Percentiles rank a stretch among this genome's conserved stretches.
Evolutionary conservation across 2,329 filamentous ascomycete species (phyloP).

Genomic region (Colletotrichum salicis): DNA sequence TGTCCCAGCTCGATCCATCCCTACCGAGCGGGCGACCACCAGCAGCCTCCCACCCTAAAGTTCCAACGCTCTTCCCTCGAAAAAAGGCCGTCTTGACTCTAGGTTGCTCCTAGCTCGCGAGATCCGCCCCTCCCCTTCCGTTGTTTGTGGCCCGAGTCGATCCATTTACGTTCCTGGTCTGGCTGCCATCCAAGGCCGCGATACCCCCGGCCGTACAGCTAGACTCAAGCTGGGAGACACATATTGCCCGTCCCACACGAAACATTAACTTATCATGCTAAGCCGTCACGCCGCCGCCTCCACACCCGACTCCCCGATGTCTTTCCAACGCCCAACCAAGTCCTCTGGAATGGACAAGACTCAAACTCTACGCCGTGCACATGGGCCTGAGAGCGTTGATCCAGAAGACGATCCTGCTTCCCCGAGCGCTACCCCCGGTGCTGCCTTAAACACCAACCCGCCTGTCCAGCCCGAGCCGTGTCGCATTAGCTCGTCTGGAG

Average conservation of each 20-base stretch:
- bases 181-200: constrained; percentile 10
- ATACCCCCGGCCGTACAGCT: constrained; percentile 14
- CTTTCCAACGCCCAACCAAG: constrained; percentile 36
- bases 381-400: constrained; percentile 25
- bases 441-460: constrained; percentile 25
- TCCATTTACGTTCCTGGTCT: constrained; percentile 10
- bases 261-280: constrained; percentile 53
- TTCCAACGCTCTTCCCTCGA: constrained; percentile 7
- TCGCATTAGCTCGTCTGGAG: constrained; percentile 18
- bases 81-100: neutral
- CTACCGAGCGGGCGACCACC: constrained; percentile 1
- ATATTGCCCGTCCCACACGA: constrained; percentile 42
- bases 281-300: constrained; percentile 41
- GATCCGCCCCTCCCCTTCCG: neutral
- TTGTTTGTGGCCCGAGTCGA: constrained; percentile 11
- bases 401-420: constrained; percentile 16
- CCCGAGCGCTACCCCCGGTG: constrained; percentile 26
- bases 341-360: constrained; percentile 30
- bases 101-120: constrained; percentile 7
- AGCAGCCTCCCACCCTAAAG: neutral
- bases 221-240: constrained; percentile 23
- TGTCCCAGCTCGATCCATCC: constrained; percentile 13
- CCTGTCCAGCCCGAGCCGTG: constrained; percentile 29
- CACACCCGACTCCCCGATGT: constrained; percentile 39
- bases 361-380: constrained; percentile 28